A percentile compares a stretch with the other conserved stretches of the same genome.
Evolutionary conservation across 495 filamentous ascomycete species (phyloP).

Genomic region (Cairneyella variabilis): DNA sequence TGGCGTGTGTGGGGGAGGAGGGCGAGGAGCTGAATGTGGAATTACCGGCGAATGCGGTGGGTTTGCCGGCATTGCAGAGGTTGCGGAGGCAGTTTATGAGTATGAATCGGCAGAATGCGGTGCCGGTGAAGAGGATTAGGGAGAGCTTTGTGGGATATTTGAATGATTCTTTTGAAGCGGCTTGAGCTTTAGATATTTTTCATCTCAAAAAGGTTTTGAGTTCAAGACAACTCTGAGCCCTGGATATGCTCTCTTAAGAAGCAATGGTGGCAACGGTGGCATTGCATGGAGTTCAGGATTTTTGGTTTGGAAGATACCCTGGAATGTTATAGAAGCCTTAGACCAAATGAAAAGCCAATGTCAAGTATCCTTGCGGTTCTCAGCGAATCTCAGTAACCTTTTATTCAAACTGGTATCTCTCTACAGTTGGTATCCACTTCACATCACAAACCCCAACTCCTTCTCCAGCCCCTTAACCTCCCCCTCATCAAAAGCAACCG

Average conservation of each 20-base stretch:
- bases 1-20: slow-evolving; percentile 24
- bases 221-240: background rate
- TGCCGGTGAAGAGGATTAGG: slow-evolving; percentile 54
- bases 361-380: no score
- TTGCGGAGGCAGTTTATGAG: slow-evolving; percentile 81
- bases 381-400: no score
- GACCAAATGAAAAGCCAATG: no score
- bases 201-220: background rate
- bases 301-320: no score
- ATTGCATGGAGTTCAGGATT: no score
- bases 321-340: no score
- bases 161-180: slow-evolving; percentile 57
- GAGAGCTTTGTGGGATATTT: slow-evolving; percentile 72
- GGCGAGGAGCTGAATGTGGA: slow-evolving; percentile 40
- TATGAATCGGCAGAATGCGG: slow-evolving; percentile 60
- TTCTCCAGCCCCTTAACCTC: slow-evolving; percentile 12
- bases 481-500: slow-evolving; percentile 7
- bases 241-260: no score
- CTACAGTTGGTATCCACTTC: background rate
- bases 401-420: no score
- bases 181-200: slow-evolving; percentile 10
- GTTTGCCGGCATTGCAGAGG: slow-evolving; percentile 76
- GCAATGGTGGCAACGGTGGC: no score
- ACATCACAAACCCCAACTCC: slow-evolving; percentile 10
- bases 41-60: slow-evolving; percentile 57